Evolutionary conservation across 306 rosid genomes (phyloP), one percentile per base, ranked within the genome.

Genomic region (Dicorynia guianensis): DNA sequence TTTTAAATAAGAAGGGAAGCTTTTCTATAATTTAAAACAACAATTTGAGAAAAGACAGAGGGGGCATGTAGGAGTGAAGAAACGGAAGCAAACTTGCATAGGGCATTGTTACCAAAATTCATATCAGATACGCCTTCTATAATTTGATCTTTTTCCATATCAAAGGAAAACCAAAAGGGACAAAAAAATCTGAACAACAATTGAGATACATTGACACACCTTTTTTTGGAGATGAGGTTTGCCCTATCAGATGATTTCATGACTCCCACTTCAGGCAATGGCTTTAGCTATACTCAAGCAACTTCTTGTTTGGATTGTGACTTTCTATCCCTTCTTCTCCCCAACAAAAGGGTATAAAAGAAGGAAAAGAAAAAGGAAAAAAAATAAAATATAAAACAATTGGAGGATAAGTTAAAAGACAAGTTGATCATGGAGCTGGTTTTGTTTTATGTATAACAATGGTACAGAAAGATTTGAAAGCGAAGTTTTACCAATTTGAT

Each of bases 391-490:
- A 3, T 14, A 11, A 50, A 13, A 35, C 19, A 10, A 34, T 47
- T 52, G 61, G 47, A 69, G 54, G 17, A 56, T 38, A 76, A 46
- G 71, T 64, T 56, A 62, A 69, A 64, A 40, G 30, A 60, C 50
- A 83, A 72, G 54, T 50, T 75, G 72, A 36, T 14, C 15, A 43
- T 43, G 49, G 65, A 12, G 11, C 38, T 54, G 55, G 61, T 44
- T 52, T 35, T 48, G 12, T 48, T 75, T 48, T n/a, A 76, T 39
- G 62, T 19, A 4, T 10, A 63, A 85, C 17, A 46, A 67, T 75
- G 54, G 35, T 38, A 15, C 54, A 18, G 8, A 71, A 75, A 14
- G 66, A 67, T 63, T 46, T 63, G 73, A 81, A 79, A 65, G 77
- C 43, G 49, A 80, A 63, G 63, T n/a, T 48, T 50, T 56, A 13